Percentiles rank a stretch among this genome's conserved stretches.
Conservation (phyloP, 768 basidiomycete genomes). For the Leccinum subgranulosum region DNA sequence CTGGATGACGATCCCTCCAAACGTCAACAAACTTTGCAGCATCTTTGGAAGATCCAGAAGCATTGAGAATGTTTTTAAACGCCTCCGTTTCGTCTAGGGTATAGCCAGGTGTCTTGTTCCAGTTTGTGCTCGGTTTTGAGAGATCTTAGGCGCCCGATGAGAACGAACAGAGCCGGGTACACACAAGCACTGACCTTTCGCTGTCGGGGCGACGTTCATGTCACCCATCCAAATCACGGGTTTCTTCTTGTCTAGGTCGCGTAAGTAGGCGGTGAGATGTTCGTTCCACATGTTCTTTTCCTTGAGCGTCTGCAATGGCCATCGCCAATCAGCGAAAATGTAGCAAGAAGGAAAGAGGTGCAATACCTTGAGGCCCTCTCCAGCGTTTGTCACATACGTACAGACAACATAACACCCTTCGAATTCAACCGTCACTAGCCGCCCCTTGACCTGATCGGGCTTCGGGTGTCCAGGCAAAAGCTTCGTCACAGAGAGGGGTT, state of each 20-base stretch:
- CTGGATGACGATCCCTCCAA: slow-evolving; percentile 73
- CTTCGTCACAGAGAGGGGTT: slow-evolving; percentile 63
- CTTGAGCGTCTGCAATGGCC: slow-evolving; percentile 56
- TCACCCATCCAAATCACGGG: slow-evolving; percentile 90
- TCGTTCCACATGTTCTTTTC: slow-evolving; percentile 76
- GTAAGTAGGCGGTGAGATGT: slow-evolving; percentile 73
- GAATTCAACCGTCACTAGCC: slow-evolving; percentile 83
- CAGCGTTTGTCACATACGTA: slow-evolving; percentile 86
- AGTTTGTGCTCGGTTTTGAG: slow-evolving; percentile 65
- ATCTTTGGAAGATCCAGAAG: slow-evolving; percentile 36
- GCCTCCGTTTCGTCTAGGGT: slow-evolving; percentile 79
- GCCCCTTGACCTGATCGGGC: slow-evolving; percentile 61
- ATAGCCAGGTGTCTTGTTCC: slow-evolving; percentile 87
- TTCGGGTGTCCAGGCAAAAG: slow-evolving; percentile 77
- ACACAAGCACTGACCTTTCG: slow-evolving; percentile 44
- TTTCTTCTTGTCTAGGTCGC: slow-evolving; percentile 70
- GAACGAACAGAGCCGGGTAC: neutral
- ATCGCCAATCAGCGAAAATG: neutral
- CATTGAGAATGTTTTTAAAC: slow-evolving; percentile 64
- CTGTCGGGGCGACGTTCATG: slow-evolving; percentile 82
- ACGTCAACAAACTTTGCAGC: slow-evolving; percentile 66
- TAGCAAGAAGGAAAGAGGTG: neutral
- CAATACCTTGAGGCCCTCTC: slow-evolving; percentile 65
- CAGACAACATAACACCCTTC: slow-evolving; percentile 64
- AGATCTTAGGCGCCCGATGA: slow-evolving; percentile 46